Base-by-base conservation (phyloP, 148 eudicot genomes). In the Rhododendron mucronatum region DNA sequence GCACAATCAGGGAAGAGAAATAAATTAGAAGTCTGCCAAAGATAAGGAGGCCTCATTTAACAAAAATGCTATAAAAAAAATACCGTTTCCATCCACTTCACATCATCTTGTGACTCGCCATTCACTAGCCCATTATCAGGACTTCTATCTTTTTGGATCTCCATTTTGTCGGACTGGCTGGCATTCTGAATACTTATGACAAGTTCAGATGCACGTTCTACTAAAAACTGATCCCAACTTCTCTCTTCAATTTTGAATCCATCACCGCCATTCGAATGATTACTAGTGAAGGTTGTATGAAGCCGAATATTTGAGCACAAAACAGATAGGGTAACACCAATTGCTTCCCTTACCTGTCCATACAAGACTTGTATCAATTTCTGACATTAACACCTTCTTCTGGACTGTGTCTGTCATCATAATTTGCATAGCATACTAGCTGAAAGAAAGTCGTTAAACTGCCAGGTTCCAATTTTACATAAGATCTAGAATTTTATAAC, bases 61-160 rank as follows among this genome's bases (percentile, higher is more conserved):
- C 76, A 82, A 63, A 37, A 78, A 33, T 18, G 14, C 4, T 28
- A 74, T 8, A 78, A 51, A 53, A 53, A 61, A 12, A 50, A 35
- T 95, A 97, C 99, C 96, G 99, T 95, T 92, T 97, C 99, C 98
- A 97, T 94, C 99, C 99, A 95, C 88, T 94, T 95, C 53, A 94
- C 90, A 91, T 95, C 99, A 90, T 97, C 94, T 85, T 89, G 90
- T 37, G 91, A 90, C 88, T 93, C 79, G 18, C 86, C 98, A 89
- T 78, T 91, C 73, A 86, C 85, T 37, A 80, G 61, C 83, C 92
- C 96, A 81, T 93, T 93, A 81, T 89, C 92, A 63, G 74, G 78
- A 47, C 53, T 85, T 71, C n/a, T 79, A 77, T 88, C 93, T 78
- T 87, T 87, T 89, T 84, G 82, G 80, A 88, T 85, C 81, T 93